phyloP scores from a whole-genome alignment of 1,284 basidiomycete genomes.

The Rhodotorula sp. region DNA sequence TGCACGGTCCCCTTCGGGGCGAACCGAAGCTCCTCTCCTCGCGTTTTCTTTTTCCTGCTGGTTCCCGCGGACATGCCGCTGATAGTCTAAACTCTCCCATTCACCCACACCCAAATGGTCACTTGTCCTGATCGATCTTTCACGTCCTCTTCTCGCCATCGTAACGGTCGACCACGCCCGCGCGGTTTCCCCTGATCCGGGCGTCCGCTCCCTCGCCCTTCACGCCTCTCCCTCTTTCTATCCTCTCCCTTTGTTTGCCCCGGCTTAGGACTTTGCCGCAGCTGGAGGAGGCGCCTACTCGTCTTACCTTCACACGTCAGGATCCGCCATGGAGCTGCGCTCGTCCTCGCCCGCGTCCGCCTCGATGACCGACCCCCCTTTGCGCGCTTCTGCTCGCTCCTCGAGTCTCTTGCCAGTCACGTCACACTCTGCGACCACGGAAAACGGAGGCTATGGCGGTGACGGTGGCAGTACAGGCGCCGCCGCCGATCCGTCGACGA shows the following conservation, averaged over 20 bases:
- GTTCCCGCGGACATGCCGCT: too few species aligned
- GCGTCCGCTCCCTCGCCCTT: background rate
- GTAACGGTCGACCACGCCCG: background rate
- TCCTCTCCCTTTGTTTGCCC: background rate
- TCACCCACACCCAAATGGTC: too few species aligned
- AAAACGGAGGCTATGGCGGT: background rate
- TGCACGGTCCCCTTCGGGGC: too few species aligned
- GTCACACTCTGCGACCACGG: constrained; percentile 4
- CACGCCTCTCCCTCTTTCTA: too few species aligned
- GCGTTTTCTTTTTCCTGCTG: too few species aligned
- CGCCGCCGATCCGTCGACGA: too few species aligned
- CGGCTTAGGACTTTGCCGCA: constrained; percentile 28
- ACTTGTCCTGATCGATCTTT: background rate
- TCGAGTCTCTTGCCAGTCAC: constrained; percentile 19
- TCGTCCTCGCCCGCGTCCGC: constrained; percentile 22
- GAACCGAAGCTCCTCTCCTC: too few species aligned
- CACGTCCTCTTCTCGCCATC: background rate
- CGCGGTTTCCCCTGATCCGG: background rate
- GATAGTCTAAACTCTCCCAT: too few species aligned
- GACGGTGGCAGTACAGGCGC: too few species aligned
- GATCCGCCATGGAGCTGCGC: constrained; percentile 32
- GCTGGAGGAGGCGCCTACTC: background rate
- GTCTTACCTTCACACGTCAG: constrained; percentile 9
- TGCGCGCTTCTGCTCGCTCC: constrained; percentile 17
- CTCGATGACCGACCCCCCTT: constrained; percentile 5